phyloP scores from a whole-genome alignment of 352 stramenopile genomes.

The Pythium monospermum region DNA sequence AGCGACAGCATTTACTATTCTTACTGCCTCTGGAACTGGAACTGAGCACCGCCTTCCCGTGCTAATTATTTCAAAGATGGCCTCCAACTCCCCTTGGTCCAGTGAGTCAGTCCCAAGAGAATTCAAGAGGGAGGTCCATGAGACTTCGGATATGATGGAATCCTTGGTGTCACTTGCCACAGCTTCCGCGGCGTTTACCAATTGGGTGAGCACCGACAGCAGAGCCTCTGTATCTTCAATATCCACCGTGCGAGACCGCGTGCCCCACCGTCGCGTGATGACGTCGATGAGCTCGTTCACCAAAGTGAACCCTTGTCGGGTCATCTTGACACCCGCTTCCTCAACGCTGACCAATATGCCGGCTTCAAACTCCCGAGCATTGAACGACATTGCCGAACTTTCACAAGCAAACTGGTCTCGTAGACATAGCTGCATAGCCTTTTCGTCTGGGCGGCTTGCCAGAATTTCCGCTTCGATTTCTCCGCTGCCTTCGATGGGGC shows the following conservation, averaged over 20 bases:
- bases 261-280: no score
- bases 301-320: background rate
- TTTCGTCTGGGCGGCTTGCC: background rate
- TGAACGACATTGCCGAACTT: background rate
- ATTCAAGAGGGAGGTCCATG: no score
- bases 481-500: background rate
- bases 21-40: background rate
- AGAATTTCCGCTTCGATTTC: background rate
- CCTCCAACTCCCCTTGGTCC: background rate
- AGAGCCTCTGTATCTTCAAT: no score
- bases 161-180: no score
- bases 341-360: constrained; percentile 1
- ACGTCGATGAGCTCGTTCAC: constrained; percentile 11
- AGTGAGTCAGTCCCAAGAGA: background rate
- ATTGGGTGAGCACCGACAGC: no score
- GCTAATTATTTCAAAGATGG: background rate
- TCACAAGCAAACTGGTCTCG: background rate
- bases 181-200: no score
- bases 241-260: no score
- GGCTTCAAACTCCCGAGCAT: constrained; percentile 10
- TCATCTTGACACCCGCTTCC: background rate
- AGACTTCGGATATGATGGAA: no score
- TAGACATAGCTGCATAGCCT: background rate
- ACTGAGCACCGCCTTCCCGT: background rate
- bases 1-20: background rate